phyloP scores from a whole-genome alignment of 768 basidiomycete species.

The Lyophyllum semitale region DNA sequence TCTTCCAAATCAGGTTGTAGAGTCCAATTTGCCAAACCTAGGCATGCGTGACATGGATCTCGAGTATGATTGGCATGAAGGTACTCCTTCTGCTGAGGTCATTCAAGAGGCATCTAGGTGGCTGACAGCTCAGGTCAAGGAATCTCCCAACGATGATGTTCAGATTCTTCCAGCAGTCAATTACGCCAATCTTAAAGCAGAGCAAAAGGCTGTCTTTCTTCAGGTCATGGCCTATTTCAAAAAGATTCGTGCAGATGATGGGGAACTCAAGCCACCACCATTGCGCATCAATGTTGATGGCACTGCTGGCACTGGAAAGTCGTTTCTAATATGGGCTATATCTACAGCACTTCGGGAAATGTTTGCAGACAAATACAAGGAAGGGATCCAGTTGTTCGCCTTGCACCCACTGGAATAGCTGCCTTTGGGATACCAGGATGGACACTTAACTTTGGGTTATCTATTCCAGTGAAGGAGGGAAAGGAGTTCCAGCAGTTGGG shows the following conservation, averaged over 20 bases:
- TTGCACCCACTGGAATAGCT: constrained; percentile 15
- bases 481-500: background rate
- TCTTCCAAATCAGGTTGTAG: constrained; percentile 15
- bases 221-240: constrained; percentile 13
- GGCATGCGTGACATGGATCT: constrained; percentile 21
- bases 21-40: constrained; percentile 12
- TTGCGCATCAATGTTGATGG: constrained; percentile 25
- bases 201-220: constrained; percentile 9
- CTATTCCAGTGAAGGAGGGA: constrained; percentile 3
- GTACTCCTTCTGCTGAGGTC: constrained; percentile 7
- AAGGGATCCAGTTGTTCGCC: constrained; percentile 9
- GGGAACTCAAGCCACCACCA: constrained; percentile 1
- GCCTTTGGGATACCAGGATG: constrained; percentile 7
- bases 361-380: constrained; percentile 5
- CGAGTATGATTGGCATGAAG: constrained; percentile 22
- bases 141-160: constrained; percentile 22
- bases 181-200: constrained; percentile 9
- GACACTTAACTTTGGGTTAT: constrained; percentile 15
- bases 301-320: constrained; percentile 29
- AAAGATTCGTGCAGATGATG: constrained; percentile 2
- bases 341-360: constrained; percentile 18
- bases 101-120: constrained; percentile 14
- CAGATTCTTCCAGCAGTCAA: constrained; percentile 19
- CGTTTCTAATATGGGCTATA: constrained; percentile 26
- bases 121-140: constrained; percentile 19